A percentile compares a stretch with the other conserved stretches of the same genome.
phyloP scores from a whole-genome alignment of 129 eudicot species.

The Escallonia herrerae region DNA sequence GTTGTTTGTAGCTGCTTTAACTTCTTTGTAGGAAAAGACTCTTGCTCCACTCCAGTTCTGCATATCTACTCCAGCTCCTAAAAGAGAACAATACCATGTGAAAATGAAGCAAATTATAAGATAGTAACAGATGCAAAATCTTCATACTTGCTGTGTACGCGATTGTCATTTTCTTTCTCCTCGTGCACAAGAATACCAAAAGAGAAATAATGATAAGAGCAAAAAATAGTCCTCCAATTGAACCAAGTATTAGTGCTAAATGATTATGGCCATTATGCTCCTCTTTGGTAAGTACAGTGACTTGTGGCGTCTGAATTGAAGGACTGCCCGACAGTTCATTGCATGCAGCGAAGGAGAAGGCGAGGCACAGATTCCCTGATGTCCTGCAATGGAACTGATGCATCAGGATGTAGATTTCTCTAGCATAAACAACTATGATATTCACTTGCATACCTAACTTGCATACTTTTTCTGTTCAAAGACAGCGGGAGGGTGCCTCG shows the following conservation, averaged over 20 bases:
- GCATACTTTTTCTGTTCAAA: constrained; percentile 52
- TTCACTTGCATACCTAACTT: constrained; percentile 44
- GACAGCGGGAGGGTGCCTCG: constrained; percentile 75
- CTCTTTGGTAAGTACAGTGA: constrained; percentile 51
- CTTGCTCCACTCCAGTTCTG: constrained; percentile 51
- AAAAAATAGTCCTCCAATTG: constrained; percentile 50
- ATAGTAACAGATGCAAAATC: not conserved
- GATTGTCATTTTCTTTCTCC: constrained; percentile 28
- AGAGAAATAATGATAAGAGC: constrained; percentile 28
- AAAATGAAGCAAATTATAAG: not conserved
- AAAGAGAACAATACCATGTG: not conserved
- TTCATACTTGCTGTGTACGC: constrained; percentile 26
- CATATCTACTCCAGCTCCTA: constrained; percentile 38
- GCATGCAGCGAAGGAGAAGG: constrained; percentile 55
- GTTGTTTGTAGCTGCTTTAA: constrained; percentile 72
- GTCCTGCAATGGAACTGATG: constrained; percentile 39
- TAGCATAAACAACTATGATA: not conserved
- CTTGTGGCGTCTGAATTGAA: constrained; percentile 74
- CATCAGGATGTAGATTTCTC: not conserved
- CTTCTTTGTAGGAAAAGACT: constrained; percentile 70
- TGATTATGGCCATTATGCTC: constrained; percentile 53
- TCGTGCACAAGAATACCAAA: constrained; percentile 34
- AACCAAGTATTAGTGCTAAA: constrained; percentile 46
- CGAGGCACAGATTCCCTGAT: constrained; percentile 83
- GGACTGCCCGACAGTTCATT: constrained; percentile 30